A percentile compares a stretch with the other conserved stretches of the same genome.
These are phyloP conservation scores for Oenanthe javanica DNA, from an alignment of 140 eudicot species.

Conservation along the genomic window DNA sequence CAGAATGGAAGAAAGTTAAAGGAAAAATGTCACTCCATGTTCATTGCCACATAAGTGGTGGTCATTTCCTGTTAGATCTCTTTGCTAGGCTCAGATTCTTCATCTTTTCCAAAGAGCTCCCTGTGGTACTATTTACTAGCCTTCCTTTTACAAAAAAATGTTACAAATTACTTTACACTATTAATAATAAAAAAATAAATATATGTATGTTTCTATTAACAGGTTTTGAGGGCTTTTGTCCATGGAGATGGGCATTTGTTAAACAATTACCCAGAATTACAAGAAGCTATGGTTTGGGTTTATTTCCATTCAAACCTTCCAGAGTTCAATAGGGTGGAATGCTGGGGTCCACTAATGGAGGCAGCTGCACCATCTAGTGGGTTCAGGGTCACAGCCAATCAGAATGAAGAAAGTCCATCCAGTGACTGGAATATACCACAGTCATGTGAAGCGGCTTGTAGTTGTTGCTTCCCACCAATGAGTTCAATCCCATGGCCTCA, in stretches of 20 bases:
- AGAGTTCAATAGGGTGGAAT: slow-evolving; percentile 75
- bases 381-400: slow-evolving; percentile 15
- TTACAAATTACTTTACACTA: no score
- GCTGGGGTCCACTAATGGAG: slow-evolving; percentile 91
- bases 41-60: slow-evolving; percentile 96
- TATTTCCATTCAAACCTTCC: slow-evolving; percentile 81
- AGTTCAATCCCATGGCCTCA: slow-evolving; percentile 72
- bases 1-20: slow-evolving; percentile 95
- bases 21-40: slow-evolving; percentile 93
- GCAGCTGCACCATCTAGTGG: slow-evolving; percentile 39
- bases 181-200: no score
- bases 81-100: slow-evolving; percentile 69
- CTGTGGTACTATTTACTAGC: slow-evolving; percentile 50
- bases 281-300: slow-evolving; percentile 76
- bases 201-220: neutral
- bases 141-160: no score
- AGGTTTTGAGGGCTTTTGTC: slow-evolving; percentile 89
- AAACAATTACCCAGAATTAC: slow-evolving; percentile 62
- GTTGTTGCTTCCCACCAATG: slow-evolving; percentile 76
- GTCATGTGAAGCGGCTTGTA: slow-evolving; percentile 51
- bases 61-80: slow-evolving; percentile 72
- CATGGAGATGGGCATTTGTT: slow-evolving; percentile 79
- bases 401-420: slow-evolving; percentile 19
- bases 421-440: slow-evolving; percentile 44
- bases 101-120: slow-evolving; percentile 94